These are phyloP conservation scores for Saturnispora quitensis DNA, from an alignment of 805 yeast species.

Conservation along the genomic window DNA sequence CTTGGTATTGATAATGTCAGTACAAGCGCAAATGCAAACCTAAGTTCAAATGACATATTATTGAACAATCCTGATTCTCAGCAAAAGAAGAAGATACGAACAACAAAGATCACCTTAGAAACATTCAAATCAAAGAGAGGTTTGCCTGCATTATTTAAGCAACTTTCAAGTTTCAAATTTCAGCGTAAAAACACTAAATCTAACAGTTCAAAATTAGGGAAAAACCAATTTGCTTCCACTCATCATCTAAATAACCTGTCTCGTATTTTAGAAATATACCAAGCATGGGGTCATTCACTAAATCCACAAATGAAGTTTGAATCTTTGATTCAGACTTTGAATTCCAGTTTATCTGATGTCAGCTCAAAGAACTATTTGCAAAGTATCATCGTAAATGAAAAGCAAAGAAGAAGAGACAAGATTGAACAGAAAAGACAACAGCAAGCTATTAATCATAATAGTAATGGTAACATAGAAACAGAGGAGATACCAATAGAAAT, in stretches of 20 bases:
- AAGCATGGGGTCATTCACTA: constrained; percentile 66
- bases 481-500: not conserved
- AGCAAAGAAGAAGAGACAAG: constrained; percentile 1
- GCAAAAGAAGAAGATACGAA: constrained; percentile 18
- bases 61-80: constrained; percentile 5
- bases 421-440: not conserved
- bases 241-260: constrained; percentile 42
- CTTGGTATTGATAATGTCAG: constrained; percentile 16
- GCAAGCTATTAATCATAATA: not conserved
- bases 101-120: constrained; percentile 43
- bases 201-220: constrained; percentile 14
- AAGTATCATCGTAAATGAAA: not conserved
- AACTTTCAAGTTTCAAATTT: constrained; percentile 29
- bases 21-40: not conserved
- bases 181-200: constrained; percentile 10
- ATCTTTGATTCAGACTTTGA: constrained; percentile 53
- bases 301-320: constrained; percentile 74
- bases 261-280: constrained; percentile 46
- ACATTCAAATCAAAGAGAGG: constrained; percentile 48
- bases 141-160: constrained; percentile 39
- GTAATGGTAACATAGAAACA: not conserved
- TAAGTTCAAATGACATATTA: not conserved
- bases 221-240: constrained; percentile 23
- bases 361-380: constrained; percentile 26
- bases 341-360: constrained; percentile 37